phyloP scores from a whole-genome alignment of 2,329 filamentous ascomycete genomes.

The Pyrenochaeta sp. region DNA sequence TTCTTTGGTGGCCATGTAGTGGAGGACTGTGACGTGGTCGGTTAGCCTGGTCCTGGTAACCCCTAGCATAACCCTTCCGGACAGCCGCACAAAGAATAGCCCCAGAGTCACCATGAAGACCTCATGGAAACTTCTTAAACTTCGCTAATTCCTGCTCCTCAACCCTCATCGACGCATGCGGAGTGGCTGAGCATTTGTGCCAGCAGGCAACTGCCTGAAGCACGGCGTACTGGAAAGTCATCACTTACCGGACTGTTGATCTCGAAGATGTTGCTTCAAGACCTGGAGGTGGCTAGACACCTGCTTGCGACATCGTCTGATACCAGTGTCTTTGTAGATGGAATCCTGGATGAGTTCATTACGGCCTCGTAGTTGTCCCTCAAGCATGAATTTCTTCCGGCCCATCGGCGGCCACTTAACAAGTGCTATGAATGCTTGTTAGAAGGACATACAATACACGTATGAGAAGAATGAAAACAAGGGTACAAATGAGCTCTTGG shows the following conservation, averaged over 20 bases:
- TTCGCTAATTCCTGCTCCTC: neutral
- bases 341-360: slow-evolving; percentile 70
- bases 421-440: slow-evolving; percentile 21
- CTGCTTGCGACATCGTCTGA: slow-evolving; percentile 64
- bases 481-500: neutral
- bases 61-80: slow-evolving; percentile 17
- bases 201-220: neutral
- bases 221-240: too few relatives aligned
- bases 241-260: slow-evolving; percentile 61
- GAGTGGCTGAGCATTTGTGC: neutral
- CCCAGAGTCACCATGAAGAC: slow-evolving; percentile 4
- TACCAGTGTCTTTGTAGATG: slow-evolving; percentile 64
- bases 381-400: slow-evolving; percentile 58
- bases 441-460: neutral
- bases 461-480: too few relatives aligned
- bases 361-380: slow-evolving; percentile 64
- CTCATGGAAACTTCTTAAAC: slow-evolving; percentile 4
- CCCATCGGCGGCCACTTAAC: slow-evolving; percentile 68
- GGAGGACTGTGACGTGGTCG: slow-evolving; percentile 46
- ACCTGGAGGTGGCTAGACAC: slow-evolving; percentile 72
- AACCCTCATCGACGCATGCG: slow-evolving; percentile 1
- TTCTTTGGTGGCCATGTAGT: slow-evolving; percentile 52
- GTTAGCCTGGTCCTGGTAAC: slow-evolving; percentile 30
- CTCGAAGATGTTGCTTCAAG: slow-evolving; percentile 63
- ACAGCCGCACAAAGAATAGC: slow-evolving; percentile 8